Percentiles rank a stretch among this genome's conserved stretches.
These are phyloP conservation scores for Linnemannia exigua DNA, from an alignment of 192 early-diverging fungal genomes.

Conservation along the genomic window DNA sequence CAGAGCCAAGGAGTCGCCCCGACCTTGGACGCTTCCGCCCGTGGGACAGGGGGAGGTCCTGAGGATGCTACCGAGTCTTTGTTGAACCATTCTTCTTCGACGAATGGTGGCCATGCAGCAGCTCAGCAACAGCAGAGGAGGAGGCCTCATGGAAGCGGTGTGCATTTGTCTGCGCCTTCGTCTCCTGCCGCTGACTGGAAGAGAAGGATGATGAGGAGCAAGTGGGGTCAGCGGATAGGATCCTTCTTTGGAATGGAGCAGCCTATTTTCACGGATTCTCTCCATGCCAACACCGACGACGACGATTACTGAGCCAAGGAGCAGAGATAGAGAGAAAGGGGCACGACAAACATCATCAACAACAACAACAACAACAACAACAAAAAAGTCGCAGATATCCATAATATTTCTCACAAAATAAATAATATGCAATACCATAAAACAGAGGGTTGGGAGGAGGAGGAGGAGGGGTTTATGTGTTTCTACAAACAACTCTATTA, in stretches of 20 bases:
- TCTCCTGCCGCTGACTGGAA: conserved; percentile 42
- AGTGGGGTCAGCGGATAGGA: conserved; percentile 38
- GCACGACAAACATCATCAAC: too few relatives aligned
- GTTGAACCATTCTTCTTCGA: conserved; percentile 10
- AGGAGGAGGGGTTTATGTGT: too few relatives aligned
- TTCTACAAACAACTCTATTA: too few relatives aligned
- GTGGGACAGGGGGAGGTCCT: neutral
- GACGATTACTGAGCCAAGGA: conserved; percentile 18
- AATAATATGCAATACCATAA: too few relatives aligned
- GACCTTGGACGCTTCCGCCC: neutral
- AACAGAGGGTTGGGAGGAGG: too few relatives aligned
- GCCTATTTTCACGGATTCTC: conserved; percentile 38
- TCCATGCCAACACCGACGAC: conserved; percentile 31
- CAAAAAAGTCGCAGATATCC: too few relatives aligned
- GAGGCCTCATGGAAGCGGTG: neutral
- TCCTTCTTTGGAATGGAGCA: conserved; percentile 34
- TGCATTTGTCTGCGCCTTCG: conserved; percentile 6
- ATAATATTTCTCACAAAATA: too few relatives aligned
- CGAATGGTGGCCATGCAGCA: neutral
- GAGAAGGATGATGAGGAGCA: conserved; percentile 30
- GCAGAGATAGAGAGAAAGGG: too few relatives aligned
- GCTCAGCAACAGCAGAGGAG: conserved; percentile 12
- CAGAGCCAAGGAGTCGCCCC: neutral
- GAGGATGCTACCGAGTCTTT: conserved; percentile 21
- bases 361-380: too few relatives aligned